Evolutionary conservation across 1,139 yeast genomes (phyloP).

Genomic region (Trichomonascaceae sp.): DNA sequence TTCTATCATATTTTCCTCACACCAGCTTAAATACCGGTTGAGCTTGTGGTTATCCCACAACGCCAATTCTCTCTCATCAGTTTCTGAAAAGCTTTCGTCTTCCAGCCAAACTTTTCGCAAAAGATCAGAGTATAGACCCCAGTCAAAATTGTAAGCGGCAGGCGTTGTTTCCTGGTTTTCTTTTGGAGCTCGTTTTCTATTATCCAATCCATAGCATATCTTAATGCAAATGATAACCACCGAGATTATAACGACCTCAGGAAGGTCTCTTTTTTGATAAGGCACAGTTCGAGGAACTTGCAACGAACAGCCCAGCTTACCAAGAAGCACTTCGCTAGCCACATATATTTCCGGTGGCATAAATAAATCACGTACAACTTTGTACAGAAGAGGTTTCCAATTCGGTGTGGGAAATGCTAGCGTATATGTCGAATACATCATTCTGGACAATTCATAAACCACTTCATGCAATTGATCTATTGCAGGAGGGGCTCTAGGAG

Average conservation of each 20-base stretch:
- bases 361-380: slow-evolving; percentile 27
- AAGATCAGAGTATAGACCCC: slow-evolving; percentile 32
- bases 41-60: slow-evolving; percentile 27
- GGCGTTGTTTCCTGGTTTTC: slow-evolving; percentile 12
- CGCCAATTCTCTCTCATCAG: slow-evolving; percentile 26
- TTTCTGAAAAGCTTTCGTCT: slow-evolving; percentile 23
- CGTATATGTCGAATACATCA: slow-evolving; percentile 12
- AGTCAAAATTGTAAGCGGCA: slow-evolving; percentile 25
- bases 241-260: slow-evolving; percentile 17
- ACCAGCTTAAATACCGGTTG: slow-evolving; percentile 30
- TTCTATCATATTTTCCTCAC: slow-evolving; percentile 18
- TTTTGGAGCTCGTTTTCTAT: slow-evolving; percentile 14
- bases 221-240: slow-evolving; percentile 28
- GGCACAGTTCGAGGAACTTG: not conserved
- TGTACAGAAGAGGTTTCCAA: slow-evolving; percentile 25
- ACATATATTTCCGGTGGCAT: slow-evolving; percentile 34
- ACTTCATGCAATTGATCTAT: slow-evolving; percentile 14
- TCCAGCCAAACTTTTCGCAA: slow-evolving; percentile 30
- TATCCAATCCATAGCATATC: slow-evolving; percentile 33
- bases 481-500: slow-evolving; percentile 17
- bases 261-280: slow-evolving; percentile 8
- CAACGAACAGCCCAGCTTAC: slow-evolving; percentile 1
- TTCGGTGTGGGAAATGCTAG: slow-evolving; percentile 22
- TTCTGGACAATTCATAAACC: slow-evolving; percentile 10
- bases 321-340: slow-evolving; percentile 13